A percentile compares a stretch with the other conserved stretches of the same genome.
Conservation (phyloP, 2,329 filamentous ascomycete genomes). For the Exophiala mesophila region DNA sequence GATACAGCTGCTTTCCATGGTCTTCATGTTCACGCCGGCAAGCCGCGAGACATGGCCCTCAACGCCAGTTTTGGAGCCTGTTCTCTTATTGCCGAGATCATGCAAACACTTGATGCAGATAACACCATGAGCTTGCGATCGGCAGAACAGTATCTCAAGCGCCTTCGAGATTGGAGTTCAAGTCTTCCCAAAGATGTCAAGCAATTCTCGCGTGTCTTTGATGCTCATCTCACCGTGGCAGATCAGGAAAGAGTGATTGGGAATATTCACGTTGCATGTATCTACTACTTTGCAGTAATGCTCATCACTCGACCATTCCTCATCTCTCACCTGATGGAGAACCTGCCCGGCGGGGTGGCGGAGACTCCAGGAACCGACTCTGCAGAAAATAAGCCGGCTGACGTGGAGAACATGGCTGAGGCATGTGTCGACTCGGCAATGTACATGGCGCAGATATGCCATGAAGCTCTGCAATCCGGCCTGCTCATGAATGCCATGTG, state of each 20-base stretch:
- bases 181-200: conserved; percentile 34
- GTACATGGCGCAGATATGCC: conserved; percentile 52
- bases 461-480: conserved; percentile 43
- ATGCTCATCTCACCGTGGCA: conserved; percentile 17
- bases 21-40: conserved; percentile 23
- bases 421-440: conserved; percentile 54
- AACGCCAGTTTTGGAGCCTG: conserved; percentile 29
- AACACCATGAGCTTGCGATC: conserved; percentile 29
- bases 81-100: conserved; percentile 44
- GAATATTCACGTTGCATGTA: conserved; percentile 52
- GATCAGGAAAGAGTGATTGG: conserved; percentile 40
- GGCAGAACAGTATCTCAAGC: conserved; percentile 40
- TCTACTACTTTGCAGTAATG: conserved; percentile 57
- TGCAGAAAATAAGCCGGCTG: conserved; percentile 1
- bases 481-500: conserved; percentile 53
- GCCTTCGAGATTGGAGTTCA: conserved; percentile 45
- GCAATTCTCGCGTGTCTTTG: conserved; percentile 27
- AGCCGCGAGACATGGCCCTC: conserved; percentile 27
- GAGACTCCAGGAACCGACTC: not conserved
- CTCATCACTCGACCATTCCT: conserved; percentile 54
- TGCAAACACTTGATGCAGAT: conserved; percentile 41
- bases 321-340: conserved; percentile 44
- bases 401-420: conserved; percentile 38
- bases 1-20: conserved; percentile 25
- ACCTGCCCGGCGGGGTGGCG: conserved; percentile 6